Evolutionary conservation across 2,329 filamentous ascomycete genomes (phyloP).

Genomic region (Exophiala spinifera): DNA sequence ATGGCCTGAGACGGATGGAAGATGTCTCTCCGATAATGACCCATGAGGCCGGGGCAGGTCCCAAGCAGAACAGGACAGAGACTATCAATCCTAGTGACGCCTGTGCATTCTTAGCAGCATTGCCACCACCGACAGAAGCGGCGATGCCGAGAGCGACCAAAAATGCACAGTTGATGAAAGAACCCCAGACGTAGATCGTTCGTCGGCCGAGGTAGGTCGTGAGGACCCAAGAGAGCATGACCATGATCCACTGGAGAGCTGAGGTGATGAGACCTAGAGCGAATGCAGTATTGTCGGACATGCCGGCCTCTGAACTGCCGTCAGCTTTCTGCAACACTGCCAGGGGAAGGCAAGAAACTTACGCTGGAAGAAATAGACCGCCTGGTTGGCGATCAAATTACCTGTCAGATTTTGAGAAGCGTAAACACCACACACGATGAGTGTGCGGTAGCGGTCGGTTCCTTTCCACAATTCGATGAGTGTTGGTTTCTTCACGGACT

Average conservation of each 20-base stretch:
- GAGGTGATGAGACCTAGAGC: constrained; percentile 63
- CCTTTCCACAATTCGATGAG: constrained; percentile 36
- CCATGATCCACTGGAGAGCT: constrained; percentile 59
- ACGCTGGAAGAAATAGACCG: constrained; percentile 57
- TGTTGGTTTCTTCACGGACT: constrained; percentile 30
- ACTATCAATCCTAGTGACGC: constrained; percentile 63
- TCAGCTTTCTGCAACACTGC: constrained; percentile 30
- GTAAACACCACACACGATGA: constrained; percentile 35
- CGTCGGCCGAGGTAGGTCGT: constrained; percentile 63
- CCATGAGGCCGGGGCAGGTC: constrained; percentile 63
- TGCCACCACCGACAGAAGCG: constrained; percentile 47
- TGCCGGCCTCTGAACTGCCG: constrained; percentile 57
- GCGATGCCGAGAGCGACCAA: constrained; percentile 60
- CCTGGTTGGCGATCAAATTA: constrained; percentile 62
- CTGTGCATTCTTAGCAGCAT: constrained; percentile 51
- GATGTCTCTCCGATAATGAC: constrained; percentile 67
- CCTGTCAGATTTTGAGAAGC: constrained; percentile 52
- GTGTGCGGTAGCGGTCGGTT: constrained; percentile 34
- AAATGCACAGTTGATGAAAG: constrained; percentile 52
- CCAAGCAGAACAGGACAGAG: constrained; percentile 62
- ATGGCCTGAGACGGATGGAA: constrained; percentile 59
- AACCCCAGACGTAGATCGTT: constrained; percentile 63
- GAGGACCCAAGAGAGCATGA: constrained; percentile 66
- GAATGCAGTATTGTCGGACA: constrained; percentile 55
- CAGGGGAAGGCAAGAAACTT: constrained; percentile 26